Conservation (phyloP, 2,329 filamentous ascomycete genomes). For the Esteya vermicola region DNA sequence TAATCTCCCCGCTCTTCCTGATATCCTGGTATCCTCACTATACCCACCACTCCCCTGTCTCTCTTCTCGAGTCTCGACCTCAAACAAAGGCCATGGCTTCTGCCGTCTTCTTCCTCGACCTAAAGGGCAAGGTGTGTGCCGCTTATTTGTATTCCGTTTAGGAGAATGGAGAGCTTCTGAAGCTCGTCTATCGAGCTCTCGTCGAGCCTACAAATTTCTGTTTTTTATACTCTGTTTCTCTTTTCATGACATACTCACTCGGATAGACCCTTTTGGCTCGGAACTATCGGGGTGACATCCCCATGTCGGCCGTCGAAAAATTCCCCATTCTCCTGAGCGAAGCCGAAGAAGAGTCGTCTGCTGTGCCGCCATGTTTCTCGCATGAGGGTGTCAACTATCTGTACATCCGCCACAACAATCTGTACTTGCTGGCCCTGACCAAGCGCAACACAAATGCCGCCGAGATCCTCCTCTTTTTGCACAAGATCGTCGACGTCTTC, state of each 20-base stretch:
- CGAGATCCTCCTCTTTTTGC: constrained; percentile 94
- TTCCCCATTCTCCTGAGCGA: constrained; percentile 93
- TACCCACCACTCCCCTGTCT: background rate
- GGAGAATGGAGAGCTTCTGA: too few relatives aligned
- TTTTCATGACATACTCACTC: background rate
- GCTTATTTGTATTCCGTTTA: background rate
- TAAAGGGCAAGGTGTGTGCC: constrained; percentile 97
- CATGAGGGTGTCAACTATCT: constrained; percentile 99
- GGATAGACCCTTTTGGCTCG: constrained; percentile 95
- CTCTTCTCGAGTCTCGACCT: background rate
- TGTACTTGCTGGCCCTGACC: constrained; percentile 92
- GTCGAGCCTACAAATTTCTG: too few relatives aligned
- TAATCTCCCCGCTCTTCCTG: too few relatives aligned
- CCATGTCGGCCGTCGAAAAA: constrained; percentile 97
- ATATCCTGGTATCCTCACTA: background rate
- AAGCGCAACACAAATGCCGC: constrained; percentile 98
- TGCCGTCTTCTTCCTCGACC: constrained; percentile 93
- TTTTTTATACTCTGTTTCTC: background rate
- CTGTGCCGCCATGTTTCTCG: constrained; percentile 94
- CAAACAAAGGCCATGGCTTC: constrained; percentile 89
- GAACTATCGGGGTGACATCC: constrained; percentile 96
- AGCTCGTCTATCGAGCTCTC: too few relatives aligned
- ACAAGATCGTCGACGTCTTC: constrained; percentile 97
- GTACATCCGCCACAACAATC: constrained; percentile 98
- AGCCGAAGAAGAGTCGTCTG: constrained; percentile 97